Percentiles rank a stretch among this genome's conserved stretches.
These are phyloP conservation scores for Penicillium sclerotigenum DNA, from an alignment of 2,329 filamentous ascomycete species.

Conservation along the genomic window DNA sequence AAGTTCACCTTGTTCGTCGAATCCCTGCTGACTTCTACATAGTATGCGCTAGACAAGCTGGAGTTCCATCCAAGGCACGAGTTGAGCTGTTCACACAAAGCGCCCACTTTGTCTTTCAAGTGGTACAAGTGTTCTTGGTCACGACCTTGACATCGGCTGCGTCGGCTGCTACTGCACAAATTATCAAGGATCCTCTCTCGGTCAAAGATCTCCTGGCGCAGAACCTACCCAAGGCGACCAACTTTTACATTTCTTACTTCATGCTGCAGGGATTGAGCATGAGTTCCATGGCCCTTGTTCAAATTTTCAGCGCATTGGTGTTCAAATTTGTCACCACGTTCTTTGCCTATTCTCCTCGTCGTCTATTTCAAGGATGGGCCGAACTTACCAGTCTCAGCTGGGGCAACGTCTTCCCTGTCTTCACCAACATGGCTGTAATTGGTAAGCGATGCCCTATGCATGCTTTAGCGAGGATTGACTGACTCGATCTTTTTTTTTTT, in stretches of 20 bases:
- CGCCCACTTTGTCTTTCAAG: constrained; percentile 69
- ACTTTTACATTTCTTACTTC: constrained; percentile 95
- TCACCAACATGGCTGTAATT: constrained; percentile 78
- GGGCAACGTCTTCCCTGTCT: constrained; percentile 77
- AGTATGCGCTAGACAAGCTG: constrained; percentile 74
- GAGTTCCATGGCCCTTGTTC: constrained; percentile 69
- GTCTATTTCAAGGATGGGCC: constrained; percentile 72
- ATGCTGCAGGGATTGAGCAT: constrained; percentile 82
- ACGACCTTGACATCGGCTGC: constrained; percentile 81
- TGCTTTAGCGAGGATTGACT: neutral
- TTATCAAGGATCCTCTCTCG: constrained; percentile 62
- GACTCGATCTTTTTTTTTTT: neutral
- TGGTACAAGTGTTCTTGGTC: constrained; percentile 87
- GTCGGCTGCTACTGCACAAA: constrained; percentile 63
- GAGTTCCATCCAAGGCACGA: constrained; percentile 73
- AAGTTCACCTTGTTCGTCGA: neutral
- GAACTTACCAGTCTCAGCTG: constrained; percentile 72
- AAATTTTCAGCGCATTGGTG: constrained; percentile 67
- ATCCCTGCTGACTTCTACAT: constrained; percentile 4
- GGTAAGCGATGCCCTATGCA: constrained; percentile 49
- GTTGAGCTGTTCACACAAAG: constrained; percentile 89
- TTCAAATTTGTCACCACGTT: constrained; percentile 71
- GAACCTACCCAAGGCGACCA: constrained; percentile 80
- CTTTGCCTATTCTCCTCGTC: constrained; percentile 67
- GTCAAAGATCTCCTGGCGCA: constrained; percentile 66